phyloP scores from a whole-genome alignment of 2,329 filamentous ascomycete species.

The Trichoderma atrobrunneum region DNA sequence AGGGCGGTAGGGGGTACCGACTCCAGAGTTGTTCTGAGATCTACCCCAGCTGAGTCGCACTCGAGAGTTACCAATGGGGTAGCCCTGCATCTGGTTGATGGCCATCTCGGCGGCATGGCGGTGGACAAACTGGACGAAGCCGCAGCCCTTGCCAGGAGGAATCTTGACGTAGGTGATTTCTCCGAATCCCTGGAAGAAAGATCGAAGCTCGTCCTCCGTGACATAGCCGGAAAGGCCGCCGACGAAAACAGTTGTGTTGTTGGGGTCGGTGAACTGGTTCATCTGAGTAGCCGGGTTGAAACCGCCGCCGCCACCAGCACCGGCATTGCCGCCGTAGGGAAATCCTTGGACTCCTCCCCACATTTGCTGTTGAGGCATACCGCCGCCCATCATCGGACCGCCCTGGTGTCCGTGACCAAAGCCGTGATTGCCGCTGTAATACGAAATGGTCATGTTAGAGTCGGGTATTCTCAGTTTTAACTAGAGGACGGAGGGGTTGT shows the following conservation, averaged over 20 bases:
- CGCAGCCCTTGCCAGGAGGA: conserved; percentile 96
- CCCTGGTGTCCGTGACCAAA: conserved; percentile 44
- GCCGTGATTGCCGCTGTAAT: conserved; percentile 37
- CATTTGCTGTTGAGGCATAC: conserved; percentile 45
- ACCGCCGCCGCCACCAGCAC: conserved; percentile 32
- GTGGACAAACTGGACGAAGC: conserved; percentile 98
- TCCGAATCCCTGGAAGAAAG: conserved; percentile 99
- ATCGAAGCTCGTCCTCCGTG: conserved; percentile 98
- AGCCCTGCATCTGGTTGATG: conserved; percentile 99
- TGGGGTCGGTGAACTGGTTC: conserved; percentile 99
- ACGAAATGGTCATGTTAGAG: neutral
- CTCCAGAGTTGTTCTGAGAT: conserved; percentile 98
- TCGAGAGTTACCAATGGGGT: conserved; percentile 97
- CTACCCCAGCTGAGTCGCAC: conserved; percentile 97
- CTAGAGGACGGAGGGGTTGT: neutral
- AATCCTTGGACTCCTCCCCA: conserved; percentile 39
- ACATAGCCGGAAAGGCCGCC: conserved; percentile 96
- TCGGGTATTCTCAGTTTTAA: neutral
- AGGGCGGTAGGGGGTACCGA: conserved; percentile 94
- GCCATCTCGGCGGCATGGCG: conserved; percentile 99
- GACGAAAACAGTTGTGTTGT: conserved; percentile 99
- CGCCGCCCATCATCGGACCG: conserved; percentile 44
- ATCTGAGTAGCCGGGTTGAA: conserved; percentile 60
- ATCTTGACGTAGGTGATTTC: conserved; percentile 99
- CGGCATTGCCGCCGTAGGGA: conserved; percentile 33